Evolutionary conservation across 192 early-diverging fungal genomes (phyloP).

Genomic region (Gryganskiella cystojenkinii): DNA sequence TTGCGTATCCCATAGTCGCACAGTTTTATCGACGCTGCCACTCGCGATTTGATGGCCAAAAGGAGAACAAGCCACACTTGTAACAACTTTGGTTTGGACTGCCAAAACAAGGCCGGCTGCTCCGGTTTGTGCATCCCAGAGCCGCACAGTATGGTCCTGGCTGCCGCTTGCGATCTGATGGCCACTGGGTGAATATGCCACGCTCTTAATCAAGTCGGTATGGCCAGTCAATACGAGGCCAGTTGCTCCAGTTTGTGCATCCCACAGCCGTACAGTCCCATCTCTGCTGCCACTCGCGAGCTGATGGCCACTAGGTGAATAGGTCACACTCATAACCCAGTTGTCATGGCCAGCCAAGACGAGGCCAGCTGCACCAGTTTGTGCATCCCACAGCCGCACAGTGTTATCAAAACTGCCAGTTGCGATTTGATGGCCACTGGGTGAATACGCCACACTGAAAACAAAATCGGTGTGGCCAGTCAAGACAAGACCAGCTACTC

Average conservation of each 20-base stretch:
- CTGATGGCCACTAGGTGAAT: constrained; percentile 14
- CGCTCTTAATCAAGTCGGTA: neutral
- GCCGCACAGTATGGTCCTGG: constrained; percentile 1
- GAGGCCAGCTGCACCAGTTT: too few relatives aligned
- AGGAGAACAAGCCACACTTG: constrained; percentile 11
- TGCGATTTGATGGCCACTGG: too few relatives aligned
- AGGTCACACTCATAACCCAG: too few relatives aligned
- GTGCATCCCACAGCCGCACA: too few relatives aligned
- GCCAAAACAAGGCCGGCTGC: neutral
- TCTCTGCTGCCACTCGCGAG: constrained; percentile 2
- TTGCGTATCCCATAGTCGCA: too few relatives aligned
- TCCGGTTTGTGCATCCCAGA: neutral
- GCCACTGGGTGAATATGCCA: constrained; percentile 2
- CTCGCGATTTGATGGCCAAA: constrained; percentile 1
- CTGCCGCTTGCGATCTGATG: constrained; percentile 9
- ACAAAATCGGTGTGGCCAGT: too few relatives aligned
- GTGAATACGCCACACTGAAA: too few relatives aligned
- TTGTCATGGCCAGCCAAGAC: too few relatives aligned
- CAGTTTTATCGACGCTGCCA: too few relatives aligned
- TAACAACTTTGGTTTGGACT: neutral
- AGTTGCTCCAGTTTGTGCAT: constrained; percentile 2
- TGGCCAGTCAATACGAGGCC: neutral
- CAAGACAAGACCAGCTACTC: too few relatives aligned
- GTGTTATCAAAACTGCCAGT: too few relatives aligned
- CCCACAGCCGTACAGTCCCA: constrained; percentile 1